Conservation (phyloP, 2,329 filamentous ascomycete species). For the Cordyceps fumosorosea region DNA sequence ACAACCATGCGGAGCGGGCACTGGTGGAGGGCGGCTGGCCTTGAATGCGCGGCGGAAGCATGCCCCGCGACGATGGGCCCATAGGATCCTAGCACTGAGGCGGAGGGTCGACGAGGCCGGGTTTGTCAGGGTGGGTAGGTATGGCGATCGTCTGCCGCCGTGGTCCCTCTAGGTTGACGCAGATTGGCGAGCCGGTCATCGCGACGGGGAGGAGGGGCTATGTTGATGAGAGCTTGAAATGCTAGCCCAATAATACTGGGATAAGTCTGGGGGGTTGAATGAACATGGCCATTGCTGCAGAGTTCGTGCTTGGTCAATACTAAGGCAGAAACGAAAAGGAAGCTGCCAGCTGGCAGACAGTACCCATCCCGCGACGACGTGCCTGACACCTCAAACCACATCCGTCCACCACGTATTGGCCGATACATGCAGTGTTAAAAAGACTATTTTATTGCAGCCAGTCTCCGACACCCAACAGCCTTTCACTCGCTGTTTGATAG, state of each 20-base stretch:
- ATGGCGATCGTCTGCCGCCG: neutral
- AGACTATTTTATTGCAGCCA: too few relatives aligned
- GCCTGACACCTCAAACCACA: neutral
- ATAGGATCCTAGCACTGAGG: neutral
- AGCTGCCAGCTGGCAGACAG: neutral
- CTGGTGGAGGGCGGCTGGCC: neutral
- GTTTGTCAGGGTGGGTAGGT: neutral
- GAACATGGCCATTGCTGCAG: too few relatives aligned
- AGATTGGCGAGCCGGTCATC: neutral
- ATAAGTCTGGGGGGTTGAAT: neutral
- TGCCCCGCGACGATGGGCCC: neutral
- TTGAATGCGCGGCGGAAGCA: neutral
- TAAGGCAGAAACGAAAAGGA: neutral
- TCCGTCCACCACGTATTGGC: neutral
- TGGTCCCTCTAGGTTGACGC: neutral
- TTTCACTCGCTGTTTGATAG: too few relatives aligned
- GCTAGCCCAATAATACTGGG: too few relatives aligned
- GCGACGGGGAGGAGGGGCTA: too few relatives aligned
- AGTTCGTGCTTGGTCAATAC: neutral
- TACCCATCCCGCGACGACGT: neutral
- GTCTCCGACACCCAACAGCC: too few relatives aligned
- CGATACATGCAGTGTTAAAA: too few relatives aligned
- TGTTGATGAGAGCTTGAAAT: too few relatives aligned
- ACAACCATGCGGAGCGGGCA: neutral
- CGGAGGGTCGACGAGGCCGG: neutral